Conservation (phyloP, 192 early-diverging fungal species). For the Linderina pennispora region DNA sequence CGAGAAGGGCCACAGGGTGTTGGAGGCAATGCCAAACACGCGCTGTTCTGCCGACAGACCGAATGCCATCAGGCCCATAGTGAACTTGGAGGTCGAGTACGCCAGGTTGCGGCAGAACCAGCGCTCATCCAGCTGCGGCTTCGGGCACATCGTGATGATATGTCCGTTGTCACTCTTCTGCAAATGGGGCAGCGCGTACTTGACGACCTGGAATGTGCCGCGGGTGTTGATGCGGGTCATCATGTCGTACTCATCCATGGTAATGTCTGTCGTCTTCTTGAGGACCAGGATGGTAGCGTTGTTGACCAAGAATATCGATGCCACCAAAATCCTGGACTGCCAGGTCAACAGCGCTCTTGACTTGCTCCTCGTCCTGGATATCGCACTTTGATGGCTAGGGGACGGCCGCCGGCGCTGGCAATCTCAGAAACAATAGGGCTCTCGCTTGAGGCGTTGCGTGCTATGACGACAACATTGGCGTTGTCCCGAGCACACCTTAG, state of each 20-base stretch:
- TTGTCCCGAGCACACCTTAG: slow-evolving; percentile 37
- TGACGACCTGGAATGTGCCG: slow-evolving; percentile 64
- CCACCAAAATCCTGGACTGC: slow-evolving; percentile 62
- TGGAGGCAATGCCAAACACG: slow-evolving; percentile 61
- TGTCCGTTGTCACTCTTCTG: slow-evolving; percentile 64
- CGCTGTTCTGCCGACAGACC: slow-evolving; percentile 66
- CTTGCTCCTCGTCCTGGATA: slow-evolving; percentile 63
- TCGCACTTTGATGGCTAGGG: slow-evolving; percentile 67
- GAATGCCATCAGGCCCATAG: slow-evolving; percentile 65
- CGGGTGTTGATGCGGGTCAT: slow-evolving; percentile 65
- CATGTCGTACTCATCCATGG: slow-evolving; percentile 53
- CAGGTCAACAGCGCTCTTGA: slow-evolving; percentile 54
- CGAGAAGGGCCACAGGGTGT: slow-evolving; percentile 65
- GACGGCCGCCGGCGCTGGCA: slow-evolving; percentile 58
- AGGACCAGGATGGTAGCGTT: slow-evolving; percentile 64
- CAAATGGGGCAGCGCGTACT: slow-evolving; percentile 62
- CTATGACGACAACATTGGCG: slow-evolving; percentile 47
- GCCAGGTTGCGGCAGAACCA: slow-evolving; percentile 62
- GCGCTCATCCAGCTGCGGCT: slow-evolving; percentile 52
- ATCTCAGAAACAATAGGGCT: slow-evolving; percentile 60
- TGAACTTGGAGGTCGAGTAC: slow-evolving; percentile 56
- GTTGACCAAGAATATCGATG: slow-evolving; percentile 76
- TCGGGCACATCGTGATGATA: slow-evolving; percentile 68
- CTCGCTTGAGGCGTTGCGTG: slow-evolving; percentile 50
- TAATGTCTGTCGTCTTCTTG: slow-evolving; percentile 49